Evolutionary conservation across 768 basidiomycete species (phyloP).

Genomic region (Suillus cothurnatus): DNA sequence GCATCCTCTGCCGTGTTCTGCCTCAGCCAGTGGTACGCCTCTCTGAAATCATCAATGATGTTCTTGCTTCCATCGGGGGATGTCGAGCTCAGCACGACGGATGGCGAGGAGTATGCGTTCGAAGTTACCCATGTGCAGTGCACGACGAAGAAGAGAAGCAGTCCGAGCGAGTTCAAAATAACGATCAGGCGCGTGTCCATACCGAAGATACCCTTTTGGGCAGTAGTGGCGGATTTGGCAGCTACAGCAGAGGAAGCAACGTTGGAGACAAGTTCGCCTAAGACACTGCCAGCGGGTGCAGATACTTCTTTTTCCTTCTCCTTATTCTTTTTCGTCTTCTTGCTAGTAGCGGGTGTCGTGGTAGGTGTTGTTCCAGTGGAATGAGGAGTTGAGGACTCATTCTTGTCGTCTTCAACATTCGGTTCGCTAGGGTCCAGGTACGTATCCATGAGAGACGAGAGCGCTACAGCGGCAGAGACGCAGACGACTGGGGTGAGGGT

Average conservation of each 20-base stretch:
- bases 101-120: conserved; percentile 94
- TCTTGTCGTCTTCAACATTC: conserved; percentile 23
- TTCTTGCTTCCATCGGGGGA: conserved; percentile 84
- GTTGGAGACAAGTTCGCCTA: conserved; percentile 47
- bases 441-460: conserved; percentile 85
- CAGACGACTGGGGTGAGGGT: conserved; percentile 97
- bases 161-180: conserved; percentile 68
- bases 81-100: conserved; percentile 86
- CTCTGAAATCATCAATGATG: conserved; percentile 98
- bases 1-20: conserved; percentile 92
- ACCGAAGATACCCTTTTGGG: conserved; percentile 71
- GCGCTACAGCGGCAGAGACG: conserved; percentile 86
- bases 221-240: conserved; percentile 25
- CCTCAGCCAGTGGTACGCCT: conserved; percentile 98
- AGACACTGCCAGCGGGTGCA: conserved; percentile 34
- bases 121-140: conserved; percentile 98
- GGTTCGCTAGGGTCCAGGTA: conserved; percentile 89
- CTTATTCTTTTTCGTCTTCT: conserved; percentile 61
- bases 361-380: conserved; percentile 26
- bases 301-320: conserved; percentile 55
- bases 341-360: conserved; percentile 31
- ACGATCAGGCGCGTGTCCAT: conserved; percentile 81
- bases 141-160: conserved; percentile 89
- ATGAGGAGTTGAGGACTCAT: conserved; percentile 10
- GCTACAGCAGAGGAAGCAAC: conserved; percentile 31